A percentile compares a stretch with the other conserved stretches of the same genome.
Evolutionary conservation across 1,284 basidiomycete species (phyloP).

Genomic region (Moesziomyces antarcticus): DNA sequence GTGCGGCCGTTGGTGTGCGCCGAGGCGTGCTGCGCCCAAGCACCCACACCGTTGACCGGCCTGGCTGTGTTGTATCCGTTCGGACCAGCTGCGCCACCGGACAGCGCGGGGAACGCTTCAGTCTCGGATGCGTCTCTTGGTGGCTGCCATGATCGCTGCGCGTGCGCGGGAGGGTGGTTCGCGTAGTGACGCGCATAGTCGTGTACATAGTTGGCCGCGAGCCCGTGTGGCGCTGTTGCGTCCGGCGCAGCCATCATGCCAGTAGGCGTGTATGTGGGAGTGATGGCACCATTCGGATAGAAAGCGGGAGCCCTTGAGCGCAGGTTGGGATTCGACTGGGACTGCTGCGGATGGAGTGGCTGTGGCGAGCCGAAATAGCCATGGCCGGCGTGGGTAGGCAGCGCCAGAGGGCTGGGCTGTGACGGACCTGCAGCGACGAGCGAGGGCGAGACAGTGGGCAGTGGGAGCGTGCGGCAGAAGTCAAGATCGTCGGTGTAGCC

Average conservation of each 20-base stretch:
- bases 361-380: constrained; percentile 22
- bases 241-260: constrained; percentile 4
- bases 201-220: neutral
- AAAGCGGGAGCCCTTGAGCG: constrained; percentile 35
- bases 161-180: neutral
- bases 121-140: neutral
- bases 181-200: neutral
- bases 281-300: constrained; percentile 33
- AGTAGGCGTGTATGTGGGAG: constrained; percentile 15
- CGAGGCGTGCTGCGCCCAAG: constrained; percentile 39
- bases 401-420: constrained; percentile 27
- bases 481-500: constrained; percentile 28
- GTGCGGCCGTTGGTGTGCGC: constrained; percentile 2
- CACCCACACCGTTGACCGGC: constrained; percentile 13
- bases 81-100: neutral
- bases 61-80: neutral
- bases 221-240: neutral
- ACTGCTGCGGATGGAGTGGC: constrained; percentile 25
- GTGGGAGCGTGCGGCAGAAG: constrained; percentile 27
- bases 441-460: neutral
- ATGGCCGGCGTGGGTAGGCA: constrained; percentile 5
- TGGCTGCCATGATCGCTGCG: constrained; percentile 1
- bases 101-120: constrained; percentile 31
- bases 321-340: constrained; percentile 39
- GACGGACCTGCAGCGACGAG: constrained; percentile 9